Evolutionary conservation across 768 basidiomycete species (phyloP).

Genomic region (Russula sp.): DNA sequence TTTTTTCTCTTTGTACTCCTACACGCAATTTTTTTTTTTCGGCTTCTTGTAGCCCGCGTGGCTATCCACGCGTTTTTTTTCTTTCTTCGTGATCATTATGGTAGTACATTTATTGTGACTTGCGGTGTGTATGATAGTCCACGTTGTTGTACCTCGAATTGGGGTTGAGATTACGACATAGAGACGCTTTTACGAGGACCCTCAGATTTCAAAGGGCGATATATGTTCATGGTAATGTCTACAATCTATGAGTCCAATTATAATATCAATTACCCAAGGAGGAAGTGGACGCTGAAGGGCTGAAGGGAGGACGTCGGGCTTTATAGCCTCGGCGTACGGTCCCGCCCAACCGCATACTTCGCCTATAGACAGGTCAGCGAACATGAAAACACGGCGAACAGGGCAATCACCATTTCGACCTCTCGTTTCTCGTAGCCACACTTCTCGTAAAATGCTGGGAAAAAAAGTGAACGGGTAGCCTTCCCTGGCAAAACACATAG

Average conservation of each 20-base stretch:
- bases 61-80: constrained; percentile 21
- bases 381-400: neutral
- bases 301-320: neutral
- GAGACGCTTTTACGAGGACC: neutral
- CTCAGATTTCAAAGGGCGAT: neutral
- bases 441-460: constrained; percentile 91
- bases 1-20: neutral
- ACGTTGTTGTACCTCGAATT: constrained; percentile 22
- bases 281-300: neutral
- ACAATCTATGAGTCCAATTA: neutral
- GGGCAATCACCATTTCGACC: constrained; percentile 76
- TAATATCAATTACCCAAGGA: neutral
- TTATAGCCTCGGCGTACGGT: constrained; percentile 38
- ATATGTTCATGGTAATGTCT: constrained; percentile 4
- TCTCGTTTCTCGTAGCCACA: constrained; percentile 92
- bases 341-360: constrained; percentile 53
- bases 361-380: constrained; percentile 41
- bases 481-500: neutral
- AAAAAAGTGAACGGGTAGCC: constrained; percentile 9
- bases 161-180: neutral
- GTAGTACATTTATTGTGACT: constrained; percentile 24
- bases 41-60: constrained; percentile 17
- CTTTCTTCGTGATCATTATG: constrained; percentile 17
- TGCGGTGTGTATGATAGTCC: constrained; percentile 24
- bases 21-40: constrained; percentile 15